These are phyloP conservation scores for Serendipita sp. DNA, from an alignment of 768 basidiomycete genomes.

Conservation along the genomic window DNA sequence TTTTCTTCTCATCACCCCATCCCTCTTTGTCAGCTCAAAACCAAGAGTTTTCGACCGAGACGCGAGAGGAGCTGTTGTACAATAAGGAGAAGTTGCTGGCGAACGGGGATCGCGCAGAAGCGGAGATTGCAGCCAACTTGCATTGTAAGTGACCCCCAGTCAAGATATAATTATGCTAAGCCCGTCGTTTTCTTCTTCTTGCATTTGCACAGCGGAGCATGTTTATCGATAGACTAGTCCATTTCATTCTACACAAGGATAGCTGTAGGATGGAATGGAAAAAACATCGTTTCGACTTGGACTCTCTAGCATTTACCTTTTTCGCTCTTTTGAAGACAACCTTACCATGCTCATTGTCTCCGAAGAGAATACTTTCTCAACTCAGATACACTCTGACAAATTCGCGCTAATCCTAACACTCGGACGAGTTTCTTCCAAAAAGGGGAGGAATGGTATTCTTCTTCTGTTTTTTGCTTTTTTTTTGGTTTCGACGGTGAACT, in stretches of 20 bases:
- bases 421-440: no score
- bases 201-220: conserved; percentile 53
- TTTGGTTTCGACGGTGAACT: no score
- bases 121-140: conserved; percentile 92
- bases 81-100: conserved; percentile 98
- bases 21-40: conserved; percentile 59
- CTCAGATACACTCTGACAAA: no score
- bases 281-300: no score
- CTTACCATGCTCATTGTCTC: no score
- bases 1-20: conserved; percentile 9
- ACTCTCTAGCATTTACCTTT: no score
- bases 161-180: neutral
- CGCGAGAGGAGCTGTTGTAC: conserved; percentile 93
- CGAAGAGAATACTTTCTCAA: no score
- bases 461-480: no score
- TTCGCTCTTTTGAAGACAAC: no score
- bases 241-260: neutral
- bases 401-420: no score
- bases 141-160: conserved; percentile 35
- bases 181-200: conserved; percentile 14
- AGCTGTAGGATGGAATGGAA: no score
- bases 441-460: no score
- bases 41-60: conserved; percentile 94
- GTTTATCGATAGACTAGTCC: conserved; percentile 54
- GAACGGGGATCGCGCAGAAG: conserved; percentile 92